Evolutionary conservation across 345 rosid genomes (phyloP), one percentile per base, ranked within the genome.

Genomic region (Erysimum cheiranthoides): DNA sequence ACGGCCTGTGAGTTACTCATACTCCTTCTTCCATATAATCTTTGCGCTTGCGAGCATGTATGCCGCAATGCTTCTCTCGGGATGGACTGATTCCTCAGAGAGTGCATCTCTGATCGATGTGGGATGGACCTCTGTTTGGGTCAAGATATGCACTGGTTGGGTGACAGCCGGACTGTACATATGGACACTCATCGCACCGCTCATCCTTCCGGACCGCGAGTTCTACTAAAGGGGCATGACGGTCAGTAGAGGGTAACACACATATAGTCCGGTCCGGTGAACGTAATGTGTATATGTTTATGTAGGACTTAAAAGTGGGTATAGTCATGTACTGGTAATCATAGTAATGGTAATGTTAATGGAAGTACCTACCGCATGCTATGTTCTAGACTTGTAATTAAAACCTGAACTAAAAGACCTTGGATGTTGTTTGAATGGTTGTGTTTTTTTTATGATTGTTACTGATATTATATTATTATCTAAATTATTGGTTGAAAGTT

Each of bases 71-170:
- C 98, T 95, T 76, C 93, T 95, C 61, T 90, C 98, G 0, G 97
- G 92, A 69, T 95, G 99, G 99, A 88, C 96, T 14, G 89, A 80
- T 81, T 76, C 93, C 6, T 80, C 94, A 1, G 96, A 92, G 67
- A 88, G 87, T 80, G 82, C 89, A 2, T 85, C 88, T 73, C 88
- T 92, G 50, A 81, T 92, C 11, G 97, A 95, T 10, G 97, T 95
- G 45, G 98, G 97, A 39, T 95, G 99, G 99, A 92, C 97, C 32
- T 92, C 98, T 6, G 98, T 95, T 5, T 92, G 99, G 99, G 98
- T 95, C 51, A 86, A 94, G 28, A 89, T 95, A 60, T 88, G 93
- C 85, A 86, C 96, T 0, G 94, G 89, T 50, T 95, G 97, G 99
- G 86, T 82, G 66, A 92, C 99, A 27, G 92, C 86, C 6, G 90